phyloP scores from a whole-genome alignment of 306 rosid genomes.

The Vigna radiata region DNA sequence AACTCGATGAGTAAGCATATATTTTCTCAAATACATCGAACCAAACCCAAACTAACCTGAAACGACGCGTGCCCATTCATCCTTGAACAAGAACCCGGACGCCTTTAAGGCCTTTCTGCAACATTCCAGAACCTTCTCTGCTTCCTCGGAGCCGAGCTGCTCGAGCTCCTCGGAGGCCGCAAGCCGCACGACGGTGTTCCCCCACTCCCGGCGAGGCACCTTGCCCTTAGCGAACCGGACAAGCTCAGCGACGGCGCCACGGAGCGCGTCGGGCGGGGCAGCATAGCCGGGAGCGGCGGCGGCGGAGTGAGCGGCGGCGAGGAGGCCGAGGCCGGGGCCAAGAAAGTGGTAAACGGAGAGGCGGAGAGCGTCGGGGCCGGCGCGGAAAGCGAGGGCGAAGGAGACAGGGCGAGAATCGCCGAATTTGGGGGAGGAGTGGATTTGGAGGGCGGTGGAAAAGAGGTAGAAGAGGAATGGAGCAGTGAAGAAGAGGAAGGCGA shows the following conservation, averaged over 20 bases:
- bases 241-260: slow-evolving; percentile 34
- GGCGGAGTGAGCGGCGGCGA: slow-evolving; percentile 1
- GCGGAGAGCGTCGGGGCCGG: slow-evolving; percentile 36
- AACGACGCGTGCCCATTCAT: slow-evolving; percentile 55
- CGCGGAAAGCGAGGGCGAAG: slow-evolving; percentile 50
- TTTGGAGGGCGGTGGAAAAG: slow-evolving; percentile 54
- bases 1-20: too few relatives aligned
- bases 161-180: slow-evolving; percentile 45
- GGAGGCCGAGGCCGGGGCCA: slow-evolving; percentile 42
- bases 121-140: slow-evolving; percentile 48
- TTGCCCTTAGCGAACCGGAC: slow-evolving; percentile 47
- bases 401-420: slow-evolving; percentile 46
- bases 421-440: slow-evolving; percentile 55
- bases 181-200: slow-evolving; percentile 46
- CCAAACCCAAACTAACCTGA: slow-evolving; percentile 33
- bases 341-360: slow-evolving; percentile 55
- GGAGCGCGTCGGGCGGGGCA: slow-evolving; percentile 36
- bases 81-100: slow-evolving; percentile 58
- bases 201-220: slow-evolving; percentile 53
- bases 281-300: slow-evolving; percentile 8
- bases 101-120: slow-evolving; percentile 50
- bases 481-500: slow-evolving; percentile 42
- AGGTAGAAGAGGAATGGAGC: slow-evolving; percentile 62
- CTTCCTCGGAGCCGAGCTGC: slow-evolving; percentile 29
- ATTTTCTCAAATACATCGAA: neutral